Evolutionary conservation across 2,329 filamentous ascomycete species (phyloP), one percentile per base, ranked within the genome.

Genomic region (Epichloe gansuensis): DNA sequence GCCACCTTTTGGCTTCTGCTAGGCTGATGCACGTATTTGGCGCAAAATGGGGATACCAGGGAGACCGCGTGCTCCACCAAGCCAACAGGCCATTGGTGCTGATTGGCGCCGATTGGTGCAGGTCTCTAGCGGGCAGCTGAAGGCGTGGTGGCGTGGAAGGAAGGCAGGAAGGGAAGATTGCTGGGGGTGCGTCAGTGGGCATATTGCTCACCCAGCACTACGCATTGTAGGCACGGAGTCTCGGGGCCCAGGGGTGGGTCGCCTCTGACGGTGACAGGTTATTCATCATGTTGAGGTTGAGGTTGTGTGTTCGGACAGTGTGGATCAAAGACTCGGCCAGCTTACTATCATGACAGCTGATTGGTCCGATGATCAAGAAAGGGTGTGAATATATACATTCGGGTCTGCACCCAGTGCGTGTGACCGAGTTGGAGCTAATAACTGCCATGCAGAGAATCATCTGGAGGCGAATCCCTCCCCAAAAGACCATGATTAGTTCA

Each of bases 21-120:
- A 44, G 31, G 35, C 25, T 44, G 42, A n/a, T 21, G 40, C 21
- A 49, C 27, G 40, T 52, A 50, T 52, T 47, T 54, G 53, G 50
- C 47, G 53, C 50, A 48, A 40, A 47, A 50, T 50, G 47, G 53
- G 40, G 50, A 47, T 45, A 38, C 38, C 38, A 55, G 36, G 40
- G 44, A 53, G 48, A 39, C 27, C 36, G 40, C 21, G 13, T 21
- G 51, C 48, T 49, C 53, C 53, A 47, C 42, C 39, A 49, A 51
- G 43, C 12, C 43, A 21, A 50, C 36, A 8, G 5, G 23, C 23
- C 41, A 40, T 41, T 13, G 27, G 38, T 35, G 11, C 49, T 51
- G 42, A 53, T 55, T 55, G 51, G 51, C 27, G n/a, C 17, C 3
- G 13, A n/a, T 11, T 12, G 9, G 41, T 42, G 17, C 31, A 39